These are phyloP conservation scores for Magnolia officinalis DNA, from an alignment of 164 flowering plant species.

Conservation along the genomic window DNA sequence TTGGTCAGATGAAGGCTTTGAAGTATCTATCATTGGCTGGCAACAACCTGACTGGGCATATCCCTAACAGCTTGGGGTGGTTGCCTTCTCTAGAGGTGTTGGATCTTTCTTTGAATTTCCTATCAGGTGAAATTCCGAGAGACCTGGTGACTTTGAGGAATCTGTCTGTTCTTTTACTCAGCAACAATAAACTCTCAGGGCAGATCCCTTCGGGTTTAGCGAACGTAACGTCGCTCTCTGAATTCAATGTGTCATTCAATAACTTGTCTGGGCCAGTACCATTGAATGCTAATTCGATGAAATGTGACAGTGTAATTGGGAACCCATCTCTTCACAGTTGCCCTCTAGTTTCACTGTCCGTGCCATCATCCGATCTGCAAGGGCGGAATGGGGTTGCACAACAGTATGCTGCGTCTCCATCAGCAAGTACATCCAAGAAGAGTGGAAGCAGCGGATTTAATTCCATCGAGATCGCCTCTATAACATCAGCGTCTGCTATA, in stretches of 20 bases:
- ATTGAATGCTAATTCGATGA: conserved; percentile 31
- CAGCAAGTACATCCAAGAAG: conserved; percentile 18
- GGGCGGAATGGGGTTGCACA: conserved; percentile 29
- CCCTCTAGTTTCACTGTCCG: conserved; percentile 29
- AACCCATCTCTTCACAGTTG: conserved; percentile 44
- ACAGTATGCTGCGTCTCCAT: conserved; percentile 36
- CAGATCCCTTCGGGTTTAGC: conserved; percentile 60
- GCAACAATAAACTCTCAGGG: conserved; percentile 67
- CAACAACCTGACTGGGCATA: conserved; percentile 58
- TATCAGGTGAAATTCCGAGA: conserved; percentile 65
- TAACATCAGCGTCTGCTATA: conserved; percentile 80
- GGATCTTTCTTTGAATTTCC: conserved; percentile 65
- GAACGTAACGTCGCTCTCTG: conserved; percentile 45
- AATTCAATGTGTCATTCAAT: conserved; percentile 75
- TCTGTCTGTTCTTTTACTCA: conserved; percentile 53
- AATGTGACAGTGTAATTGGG: conserved; percentile 15
- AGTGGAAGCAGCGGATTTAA: conserved; percentile 36
- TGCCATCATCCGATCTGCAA: conserved; percentile 45
- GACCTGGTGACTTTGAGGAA: conserved; percentile 49
- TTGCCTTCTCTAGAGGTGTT: conserved; percentile 47
- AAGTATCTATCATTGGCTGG: conserved; percentile 57
- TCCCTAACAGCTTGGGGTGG: conserved; percentile 61
- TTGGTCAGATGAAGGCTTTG: conserved; percentile 45
- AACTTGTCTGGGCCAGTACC: conserved; percentile 74
- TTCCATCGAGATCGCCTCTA: conserved; percentile 80